Evolutionary conservation across 2,329 filamentous ascomycete genomes (phyloP).

Genomic region (Seiridium cupressi): DNA sequence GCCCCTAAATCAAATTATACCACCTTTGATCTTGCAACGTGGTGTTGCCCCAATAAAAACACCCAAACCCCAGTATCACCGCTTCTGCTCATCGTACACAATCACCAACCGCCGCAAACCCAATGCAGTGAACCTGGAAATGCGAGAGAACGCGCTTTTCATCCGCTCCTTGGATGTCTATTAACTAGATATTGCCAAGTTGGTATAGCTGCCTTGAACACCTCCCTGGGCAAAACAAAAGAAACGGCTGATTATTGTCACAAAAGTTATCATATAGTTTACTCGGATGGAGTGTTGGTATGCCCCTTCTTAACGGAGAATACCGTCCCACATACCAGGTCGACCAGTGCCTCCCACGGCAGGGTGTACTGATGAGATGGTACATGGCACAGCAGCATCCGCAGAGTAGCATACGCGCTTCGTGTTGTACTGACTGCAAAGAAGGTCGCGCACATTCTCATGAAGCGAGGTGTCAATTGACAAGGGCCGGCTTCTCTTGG

Average conservation of each 20-base stretch:
- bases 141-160: constrained; percentile 42
- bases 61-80: constrained; percentile 20
- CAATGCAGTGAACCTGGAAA: constrained; percentile 36
- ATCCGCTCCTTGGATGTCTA: constrained; percentile 29
- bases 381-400: constrained; percentile 49
- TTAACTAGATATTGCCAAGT: constrained; percentile 28
- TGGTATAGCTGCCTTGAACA: constrained; percentile 26
- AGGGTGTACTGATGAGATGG: constrained; percentile 45
- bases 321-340: constrained; percentile 66
- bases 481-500: constrained; percentile 59
- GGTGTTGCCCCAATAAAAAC: constrained; percentile 18
- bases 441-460: constrained; percentile 65
- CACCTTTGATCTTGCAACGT: background rate
- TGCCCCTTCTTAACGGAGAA: constrained; percentile 48
- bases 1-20: background rate
- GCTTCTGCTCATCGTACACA: constrained; percentile 27
- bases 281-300: constrained; percentile 10
- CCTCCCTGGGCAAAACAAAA: constrained; percentile 25
- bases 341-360: constrained; percentile 50
- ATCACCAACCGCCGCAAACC: constrained; percentile 23
- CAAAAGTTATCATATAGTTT: constrained; percentile 18
- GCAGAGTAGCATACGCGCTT: constrained; percentile 68
- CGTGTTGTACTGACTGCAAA: constrained; percentile 43
- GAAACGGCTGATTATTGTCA: constrained; percentile 29
- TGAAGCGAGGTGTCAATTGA: constrained; percentile 62